Conservation (phyloP, 2,329 filamentous ascomycete genomes). For the Penicillium glabrum region DNA sequence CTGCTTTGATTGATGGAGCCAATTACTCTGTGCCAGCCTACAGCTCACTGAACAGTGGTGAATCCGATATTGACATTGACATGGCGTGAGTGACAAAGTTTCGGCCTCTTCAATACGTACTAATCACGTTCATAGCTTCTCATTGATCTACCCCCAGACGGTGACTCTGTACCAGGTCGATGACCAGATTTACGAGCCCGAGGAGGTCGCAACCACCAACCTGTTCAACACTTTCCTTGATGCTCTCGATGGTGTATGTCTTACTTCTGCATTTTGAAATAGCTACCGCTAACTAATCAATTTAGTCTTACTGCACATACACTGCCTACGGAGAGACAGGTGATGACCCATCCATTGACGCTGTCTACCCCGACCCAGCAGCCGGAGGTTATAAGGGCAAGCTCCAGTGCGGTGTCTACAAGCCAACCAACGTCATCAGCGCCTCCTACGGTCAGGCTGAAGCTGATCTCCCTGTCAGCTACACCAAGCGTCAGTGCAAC, state of each 20-base stretch:
- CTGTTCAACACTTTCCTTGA: conserved; percentile 52
- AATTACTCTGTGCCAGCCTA: conserved; percentile 42
- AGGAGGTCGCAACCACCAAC: conserved; percentile 27
- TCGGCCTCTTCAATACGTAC: background rate
- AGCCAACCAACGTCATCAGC: conserved; percentile 57
- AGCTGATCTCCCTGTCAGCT: conserved; percentile 52
- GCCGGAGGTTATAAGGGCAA: conserved; percentile 51
- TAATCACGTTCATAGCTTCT: conserved; percentile 26
- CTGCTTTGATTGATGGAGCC: conserved; percentile 49
- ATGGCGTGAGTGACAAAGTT: conserved; percentile 43
- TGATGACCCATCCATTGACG: conserved; percentile 50
- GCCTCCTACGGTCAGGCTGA: conserved; percentile 60
- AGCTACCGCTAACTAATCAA: conserved; percentile 8
- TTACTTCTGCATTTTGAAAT: too few species aligned
- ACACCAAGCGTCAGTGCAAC: conserved; percentile 51
- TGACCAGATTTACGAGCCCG: conserved; percentile 45
- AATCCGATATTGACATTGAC: conserved; percentile 57
- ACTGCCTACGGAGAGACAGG: conserved; percentile 52
- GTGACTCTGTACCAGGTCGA: conserved; percentile 54
- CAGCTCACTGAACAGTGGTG: conserved; percentile 38
- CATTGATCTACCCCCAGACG: conserved; percentile 54
- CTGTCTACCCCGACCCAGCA: conserved; percentile 50
- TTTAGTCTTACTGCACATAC: conserved; percentile 52
- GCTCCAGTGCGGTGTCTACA: conserved; percentile 51
- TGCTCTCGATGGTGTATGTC: conserved; percentile 49